Percentiles rank a stretch among this genome's conserved stretches.
phyloP scores from a whole-genome alignment of 768 basidiomycete genomes.

The Suillus ampliporus region DNA sequence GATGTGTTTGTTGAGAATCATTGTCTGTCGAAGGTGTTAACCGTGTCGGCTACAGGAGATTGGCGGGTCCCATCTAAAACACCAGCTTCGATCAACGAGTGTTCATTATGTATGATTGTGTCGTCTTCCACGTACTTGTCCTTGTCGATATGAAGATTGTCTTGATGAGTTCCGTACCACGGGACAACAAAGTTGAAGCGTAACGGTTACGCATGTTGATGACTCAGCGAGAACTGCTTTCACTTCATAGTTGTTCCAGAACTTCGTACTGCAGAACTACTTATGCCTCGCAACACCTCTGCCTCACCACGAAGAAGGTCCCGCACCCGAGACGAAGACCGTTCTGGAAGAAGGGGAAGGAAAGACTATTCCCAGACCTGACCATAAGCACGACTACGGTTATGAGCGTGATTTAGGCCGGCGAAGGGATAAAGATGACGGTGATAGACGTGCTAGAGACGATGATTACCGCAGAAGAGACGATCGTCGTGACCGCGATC shows the following conservation, averaged over 20 bases:
- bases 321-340: conserved; percentile 17
- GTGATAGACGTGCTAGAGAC: conserved; percentile 16
- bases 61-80: background rate
- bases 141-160: background rate
- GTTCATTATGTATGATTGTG: background rate
- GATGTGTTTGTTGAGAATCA: background rate
- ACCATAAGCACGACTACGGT: background rate
- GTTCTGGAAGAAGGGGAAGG: conserved; percentile 18
- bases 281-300: conserved; percentile 7
- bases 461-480: conserved; percentile 17
- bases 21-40: background rate
- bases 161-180: background rate
- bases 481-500: conserved; percentile 17
- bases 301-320: conserved; percentile 14
- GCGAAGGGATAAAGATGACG: conserved; percentile 29
- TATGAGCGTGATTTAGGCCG: conserved; percentile 19
- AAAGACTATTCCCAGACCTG: conserved; percentile 13
- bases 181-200: too few species aligned
- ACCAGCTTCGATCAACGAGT: background rate
- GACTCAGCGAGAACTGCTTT: conserved; percentile 1
- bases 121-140: background rate
- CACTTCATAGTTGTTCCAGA: background rate
- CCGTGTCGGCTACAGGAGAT: background rate
- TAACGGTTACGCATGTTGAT: too few species aligned
- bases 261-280: background rate